Evolutionary conservation across 73 alveolate genomes (phyloP).

Genomic region (Paramecium tetraurelia): DNA sequence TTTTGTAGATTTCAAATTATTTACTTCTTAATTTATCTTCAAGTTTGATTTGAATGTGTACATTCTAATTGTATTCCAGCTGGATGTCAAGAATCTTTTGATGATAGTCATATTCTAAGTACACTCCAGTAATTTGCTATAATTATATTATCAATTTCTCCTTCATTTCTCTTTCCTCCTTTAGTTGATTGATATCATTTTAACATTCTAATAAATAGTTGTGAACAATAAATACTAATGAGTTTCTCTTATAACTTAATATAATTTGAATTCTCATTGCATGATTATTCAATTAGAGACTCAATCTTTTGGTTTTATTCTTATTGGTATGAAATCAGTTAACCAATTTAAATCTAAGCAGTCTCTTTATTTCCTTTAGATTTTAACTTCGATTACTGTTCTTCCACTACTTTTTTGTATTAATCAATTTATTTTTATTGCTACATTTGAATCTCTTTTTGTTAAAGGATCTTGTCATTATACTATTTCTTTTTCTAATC

Average conservation of each 20-base stretch:
- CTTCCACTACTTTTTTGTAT: not conserved
- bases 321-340: not conserved
- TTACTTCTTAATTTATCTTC: constrained; percentile 2
- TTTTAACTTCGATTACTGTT: not conserved
- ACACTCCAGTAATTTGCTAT: not conserved
- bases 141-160: not conserved
- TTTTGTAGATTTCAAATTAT: not conserved
- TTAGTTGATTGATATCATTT: not conserved
- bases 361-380: not conserved
- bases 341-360: not conserved
- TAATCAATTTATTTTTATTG: not conserved
- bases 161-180: not conserved
- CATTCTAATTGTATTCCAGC: not conserved
- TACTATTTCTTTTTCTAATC: not conserved
- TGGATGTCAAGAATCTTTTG: not conserved
- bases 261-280: not conserved
- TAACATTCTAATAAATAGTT: not conserved
- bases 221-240: not conserved
- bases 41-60: not conserved
- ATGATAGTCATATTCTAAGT: not conserved
- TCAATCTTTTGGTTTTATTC: not conserved
- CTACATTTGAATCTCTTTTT: not conserved
- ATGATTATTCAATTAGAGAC: not conserved
- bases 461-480: not conserved
- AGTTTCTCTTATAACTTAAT: not conserved